Evolutionary conservation across 2,329 filamentous ascomycete genomes (phyloP), one percentile per base, ranked within the genome.

Genomic region (Exophiala xenobiotica): DNA sequence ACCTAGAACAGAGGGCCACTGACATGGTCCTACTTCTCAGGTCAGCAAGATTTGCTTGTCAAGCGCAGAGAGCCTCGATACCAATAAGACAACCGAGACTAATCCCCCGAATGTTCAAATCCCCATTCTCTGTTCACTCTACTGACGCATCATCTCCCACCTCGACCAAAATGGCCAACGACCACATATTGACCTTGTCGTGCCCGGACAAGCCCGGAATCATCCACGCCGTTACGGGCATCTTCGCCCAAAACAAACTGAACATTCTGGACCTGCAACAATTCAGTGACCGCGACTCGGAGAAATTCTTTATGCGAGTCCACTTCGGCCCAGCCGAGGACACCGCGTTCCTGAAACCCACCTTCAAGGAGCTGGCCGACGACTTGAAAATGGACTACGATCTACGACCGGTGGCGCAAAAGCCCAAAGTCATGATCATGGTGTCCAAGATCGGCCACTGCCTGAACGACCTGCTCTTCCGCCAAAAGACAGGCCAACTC

Each of bases 401-500:
- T 62, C 78, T 93, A 62, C 79, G 83, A 11, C 81, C 86, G 3
- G 79, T 83, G 9, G 73, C 82, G 43, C 77, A 83, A 64, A 90
- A 90, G 74, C 84, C 85, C 51, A 80, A 83, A 59, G 85, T 91
- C 42, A 76, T 93, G 63, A 89, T 93, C 75, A 92, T 93, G 88
- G 88, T 92, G 23, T 91, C 87, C 64, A 91, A 91, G 75, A 91
- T 90, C 63, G 88, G 88, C 6, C 88, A 92, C 75, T 92, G 88
- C 69, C 76, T 92, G 47, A 91, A 91, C 70, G 87, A 92, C 70
- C 75, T 93, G 42, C 79, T 93, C 29, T 93, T 90, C 81, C 83
- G 88, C 50, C 80, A 86, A 64, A 85, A 85, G 68, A 85, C 83
- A 14, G 82, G 82, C 39, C 87, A 91, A 71, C 76, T 93, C 47